phyloP scores from a whole-genome alignment of 306 rosid genomes.

The Vachellia pachyceras region DNA sequence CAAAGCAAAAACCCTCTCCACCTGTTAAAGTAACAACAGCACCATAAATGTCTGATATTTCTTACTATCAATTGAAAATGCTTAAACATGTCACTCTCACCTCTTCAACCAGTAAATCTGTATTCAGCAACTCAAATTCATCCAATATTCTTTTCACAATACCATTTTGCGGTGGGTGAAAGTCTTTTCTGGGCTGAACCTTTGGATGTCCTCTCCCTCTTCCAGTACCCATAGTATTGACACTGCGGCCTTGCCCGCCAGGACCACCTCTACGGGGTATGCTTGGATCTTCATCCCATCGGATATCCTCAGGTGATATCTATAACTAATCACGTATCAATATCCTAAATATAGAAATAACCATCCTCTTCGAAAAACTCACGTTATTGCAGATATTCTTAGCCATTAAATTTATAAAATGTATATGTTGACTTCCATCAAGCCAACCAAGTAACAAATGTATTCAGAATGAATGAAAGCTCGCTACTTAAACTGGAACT shows the following conservation, averaged over 20 bases:
- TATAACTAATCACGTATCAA: slow-evolving; percentile 37
- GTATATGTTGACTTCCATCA: neutral
- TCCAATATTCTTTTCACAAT: slow-evolving; percentile 59
- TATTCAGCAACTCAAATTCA: slow-evolving; percentile 81
- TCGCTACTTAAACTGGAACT: neutral
- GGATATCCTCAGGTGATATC: slow-evolving; percentile 85
- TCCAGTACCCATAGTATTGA: slow-evolving; percentile 54
- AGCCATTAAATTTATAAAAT: neutral
- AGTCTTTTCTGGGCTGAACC: slow-evolving; percentile 64
- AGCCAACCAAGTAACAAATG: neutral
- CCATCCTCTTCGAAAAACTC: neutral
- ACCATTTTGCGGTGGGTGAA: slow-evolving; percentile 80
- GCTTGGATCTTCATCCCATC: slow-evolving; percentile 80
- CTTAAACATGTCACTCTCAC: slow-evolving; percentile 47
- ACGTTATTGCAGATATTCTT: neutral
- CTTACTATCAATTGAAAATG: neutral
- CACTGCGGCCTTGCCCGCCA: slow-evolving; percentile 60
- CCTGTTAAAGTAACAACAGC: slow-evolving; percentile 44
- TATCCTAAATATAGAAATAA: neutral
- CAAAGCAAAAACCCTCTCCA: slow-evolving; percentile 59
- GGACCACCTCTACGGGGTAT: slow-evolving; percentile 53
- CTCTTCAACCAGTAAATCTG: slow-evolving; percentile 88
- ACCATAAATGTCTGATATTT: slow-evolving; percentile 17
- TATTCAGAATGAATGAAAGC: neutral
- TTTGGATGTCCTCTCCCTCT: slow-evolving; percentile 73